Base-by-base conservation (phyloP, 495 filamentous ascomycete species). In the Lasiosphaeria ovina region DNA sequence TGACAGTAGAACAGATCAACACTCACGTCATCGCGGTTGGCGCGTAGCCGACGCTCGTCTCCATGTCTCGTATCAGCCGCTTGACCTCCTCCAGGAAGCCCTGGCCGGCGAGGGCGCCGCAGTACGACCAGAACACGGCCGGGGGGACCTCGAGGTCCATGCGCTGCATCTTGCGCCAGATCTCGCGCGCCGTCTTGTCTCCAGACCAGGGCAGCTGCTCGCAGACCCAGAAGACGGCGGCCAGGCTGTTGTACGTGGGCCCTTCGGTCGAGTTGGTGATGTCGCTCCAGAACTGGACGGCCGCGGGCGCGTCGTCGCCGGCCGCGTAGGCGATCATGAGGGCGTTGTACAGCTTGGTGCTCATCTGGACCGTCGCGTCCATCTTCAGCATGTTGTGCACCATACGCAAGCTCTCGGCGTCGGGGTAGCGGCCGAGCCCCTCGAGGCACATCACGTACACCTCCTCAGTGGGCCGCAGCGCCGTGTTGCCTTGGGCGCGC, bases 371-470 rank as follows among this genome's bases (percentile, higher is more conserved):
- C 48, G 83, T 79, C 8, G 85, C 76, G 74, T 98, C 94, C 62
- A 98, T 85, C 73, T 96, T 97, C 51, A 97, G 79, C 84, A 95
- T 92, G 66, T 96, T 96, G 69, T 95, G 89, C 14, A 96, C 81
- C 42, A 87, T 81, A 58, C 85, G 80, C 36, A 97, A 74, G 44
- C 83, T 83, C 38, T 89, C 87, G 3, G 74, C 57, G 61, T 95
- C 87, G 0, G 76, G 82, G 7, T 78, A 78, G 33, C 79, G 74
- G 14, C 88, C 90, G 14, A 96, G 78, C 3, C 93, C 93, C 50
- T 87, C 82, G 62, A 97, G 86, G 54, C 86, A 92, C 31, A 80
- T 71, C 32, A 87, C 83, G 70, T 98, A 98, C 2, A 87, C 89
- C 54, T 90, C 85, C 11, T 81, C 68, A 12, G 78, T 87, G 1